phyloP scores from a whole-genome alignment of 1,284 basidiomycete genomes.

The Pseudozyma thailandica region DNA sequence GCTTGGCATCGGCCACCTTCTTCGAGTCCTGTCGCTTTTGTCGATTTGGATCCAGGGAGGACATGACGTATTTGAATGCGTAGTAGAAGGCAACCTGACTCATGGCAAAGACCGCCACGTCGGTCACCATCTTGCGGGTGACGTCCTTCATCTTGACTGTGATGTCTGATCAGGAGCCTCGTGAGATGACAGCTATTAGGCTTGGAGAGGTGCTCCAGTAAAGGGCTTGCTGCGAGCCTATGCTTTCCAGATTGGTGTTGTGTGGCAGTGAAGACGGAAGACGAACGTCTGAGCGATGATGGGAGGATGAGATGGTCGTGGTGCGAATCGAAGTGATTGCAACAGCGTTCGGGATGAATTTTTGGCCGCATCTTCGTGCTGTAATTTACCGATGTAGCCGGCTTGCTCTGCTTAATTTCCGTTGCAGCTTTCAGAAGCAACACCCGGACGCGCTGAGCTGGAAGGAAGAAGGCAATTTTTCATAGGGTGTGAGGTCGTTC shows the following conservation, averaged over 20 bases:
- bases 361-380: constrained; percentile 5
- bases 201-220: no score
- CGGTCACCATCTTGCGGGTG: constrained; percentile 63
- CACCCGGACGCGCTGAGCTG: constrained; percentile 12
- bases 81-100: constrained; percentile 69
- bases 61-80: constrained; percentile 69
- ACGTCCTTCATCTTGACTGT: constrained; percentile 56
- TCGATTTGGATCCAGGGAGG: constrained; percentile 67
- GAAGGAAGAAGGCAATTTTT: constrained; percentile 7
- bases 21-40: constrained; percentile 66
- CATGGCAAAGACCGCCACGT: constrained; percentile 62
- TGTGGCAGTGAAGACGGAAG: no score
- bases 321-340: background rate
- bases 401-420: background rate
- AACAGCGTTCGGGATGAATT: background rate
- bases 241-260: no score
- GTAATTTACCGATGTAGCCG: constrained; percentile 16
- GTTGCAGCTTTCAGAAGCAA: constrained; percentile 10
- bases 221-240: no score
- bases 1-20: constrained; percentile 63
- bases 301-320: background rate
- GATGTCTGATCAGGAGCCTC: background rate
- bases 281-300: no score
- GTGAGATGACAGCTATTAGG: no score
- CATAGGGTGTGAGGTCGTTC: no score